These are phyloP conservation scores for Centella asiatica DNA, from an alignment of 129 eudicot genomes.

Conservation along the genomic window DNA sequence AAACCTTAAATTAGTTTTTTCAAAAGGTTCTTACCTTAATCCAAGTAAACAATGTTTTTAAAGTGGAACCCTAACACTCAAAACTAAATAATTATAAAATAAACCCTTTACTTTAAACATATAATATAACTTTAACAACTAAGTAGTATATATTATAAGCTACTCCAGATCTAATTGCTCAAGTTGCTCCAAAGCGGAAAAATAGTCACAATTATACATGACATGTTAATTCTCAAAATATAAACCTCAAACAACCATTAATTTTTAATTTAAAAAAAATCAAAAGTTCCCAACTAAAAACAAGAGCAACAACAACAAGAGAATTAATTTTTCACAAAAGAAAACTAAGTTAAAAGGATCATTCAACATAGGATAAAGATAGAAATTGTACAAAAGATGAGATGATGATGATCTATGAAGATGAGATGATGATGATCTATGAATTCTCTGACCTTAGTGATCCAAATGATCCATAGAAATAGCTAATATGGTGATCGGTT, in stretches of 20 bases:
- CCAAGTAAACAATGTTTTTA: not conserved
- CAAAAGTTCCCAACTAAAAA: not conserved
- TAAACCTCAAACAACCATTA: not conserved
- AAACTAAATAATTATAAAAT: not conserved
- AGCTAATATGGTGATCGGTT: conserved; percentile 36
- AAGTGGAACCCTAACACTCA: not conserved
- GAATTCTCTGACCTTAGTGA: conserved; percentile 5
- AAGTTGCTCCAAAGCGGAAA: conserved; percentile 2
- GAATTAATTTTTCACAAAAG: not conserved
- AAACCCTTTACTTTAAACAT: not conserved
- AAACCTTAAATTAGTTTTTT: not conserved
- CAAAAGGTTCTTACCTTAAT: not conserved
- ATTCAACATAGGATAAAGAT: not conserved
- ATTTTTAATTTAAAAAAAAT: not conserved
- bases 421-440: conserved; percentile 4
- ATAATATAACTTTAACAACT: not conserved
- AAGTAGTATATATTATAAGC: too few relatives aligned
- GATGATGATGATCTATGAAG: not conserved
- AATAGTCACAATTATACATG: not conserved
- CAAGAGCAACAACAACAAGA: not conserved
- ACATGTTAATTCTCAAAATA: not conserved
- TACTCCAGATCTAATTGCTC: conserved; percentile 8
- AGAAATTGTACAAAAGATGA: conserved; percentile 13
- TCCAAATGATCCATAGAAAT: not conserved
- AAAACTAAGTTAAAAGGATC: conserved; percentile 1